These are phyloP conservation scores for Blastomyces silverae DNA, from an alignment of 2,329 filamentous ascomycete species.

Conservation along the genomic window DNA sequence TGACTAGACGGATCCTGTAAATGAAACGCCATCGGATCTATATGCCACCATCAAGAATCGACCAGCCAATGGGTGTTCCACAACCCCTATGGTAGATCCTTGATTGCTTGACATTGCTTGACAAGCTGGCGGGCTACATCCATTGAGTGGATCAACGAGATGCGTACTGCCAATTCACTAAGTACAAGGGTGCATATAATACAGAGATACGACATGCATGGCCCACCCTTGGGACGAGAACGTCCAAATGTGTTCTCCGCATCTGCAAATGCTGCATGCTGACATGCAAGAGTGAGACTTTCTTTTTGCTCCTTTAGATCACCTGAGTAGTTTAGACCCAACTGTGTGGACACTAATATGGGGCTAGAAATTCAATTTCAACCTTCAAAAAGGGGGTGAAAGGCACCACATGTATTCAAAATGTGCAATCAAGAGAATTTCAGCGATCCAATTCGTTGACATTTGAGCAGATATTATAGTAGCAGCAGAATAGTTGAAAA, in stretches of 20 bases:
- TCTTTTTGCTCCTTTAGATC: slow-evolving; percentile 25
- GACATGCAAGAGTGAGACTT: slow-evolving; percentile 17
- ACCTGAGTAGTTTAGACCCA: slow-evolving; percentile 37
- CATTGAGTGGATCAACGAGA: slow-evolving; percentile 6
- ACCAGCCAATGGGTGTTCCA: slow-evolving; percentile 1
- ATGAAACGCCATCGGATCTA: slow-evolving; percentile 6
- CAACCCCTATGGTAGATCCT: slow-evolving; percentile 8
- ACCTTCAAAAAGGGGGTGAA: slow-evolving; percentile 28
- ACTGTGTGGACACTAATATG: slow-evolving; percentile 33
- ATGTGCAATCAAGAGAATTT: background rate
- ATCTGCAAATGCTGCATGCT: slow-evolving; percentile 18
- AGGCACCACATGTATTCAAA: background rate
- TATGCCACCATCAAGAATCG: slow-evolving; percentile 8
- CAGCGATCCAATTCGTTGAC: background rate
- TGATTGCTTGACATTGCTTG: slow-evolving; percentile 3
- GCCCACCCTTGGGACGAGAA: background rate
- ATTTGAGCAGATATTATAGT: background rate
- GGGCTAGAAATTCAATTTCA: slow-evolving; percentile 37
- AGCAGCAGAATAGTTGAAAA: background rate
- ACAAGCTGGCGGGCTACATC: background rate
- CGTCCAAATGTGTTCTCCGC: slow-evolving; percentile 11
- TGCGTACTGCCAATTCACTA: slow-evolving; percentile 12
- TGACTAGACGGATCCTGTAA: slow-evolving; percentile 8
- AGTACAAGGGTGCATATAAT: slow-evolving; percentile 6
- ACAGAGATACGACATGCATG: slow-evolving; percentile 14